Conservation (phyloP, 1,139 yeast genomes). For the Diutina ranongensis region DNA sequence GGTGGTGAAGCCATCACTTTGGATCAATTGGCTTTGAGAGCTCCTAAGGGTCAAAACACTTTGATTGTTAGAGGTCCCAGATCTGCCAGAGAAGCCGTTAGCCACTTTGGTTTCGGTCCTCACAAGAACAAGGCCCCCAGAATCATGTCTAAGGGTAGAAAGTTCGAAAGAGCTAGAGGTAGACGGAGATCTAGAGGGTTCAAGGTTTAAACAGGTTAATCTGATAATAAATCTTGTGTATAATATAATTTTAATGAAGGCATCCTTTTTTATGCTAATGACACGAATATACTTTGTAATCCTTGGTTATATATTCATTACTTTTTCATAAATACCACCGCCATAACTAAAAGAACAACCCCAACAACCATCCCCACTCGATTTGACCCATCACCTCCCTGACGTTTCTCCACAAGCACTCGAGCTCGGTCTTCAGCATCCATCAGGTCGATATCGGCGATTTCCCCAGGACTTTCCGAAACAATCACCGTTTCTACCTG, state of each 20-base stretch:
- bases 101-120: conserved; percentile 99
- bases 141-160: conserved; percentile 94
- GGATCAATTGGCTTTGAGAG: conserved; percentile 97
- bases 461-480: conserved; percentile 5
- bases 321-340: conserved; percentile 14
- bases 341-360: conserved; percentile 14
- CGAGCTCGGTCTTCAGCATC: conserved; percentile 38
- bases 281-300: neutral
- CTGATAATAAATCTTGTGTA: conserved; percentile 3
- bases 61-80: conserved; percentile 98
- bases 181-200: conserved; percentile 98
- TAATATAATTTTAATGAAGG: conserved; percentile 5
- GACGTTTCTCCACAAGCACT: conserved; percentile 16
- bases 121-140: conserved; percentile 99
- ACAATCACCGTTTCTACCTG: neutral
- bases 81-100: conserved; percentile 97
- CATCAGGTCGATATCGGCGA: conserved; percentile 18
- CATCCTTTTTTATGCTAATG: conserved; percentile 1
- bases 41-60: conserved; percentile 99
- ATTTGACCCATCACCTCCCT: conserved; percentile 8
- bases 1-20: conserved; percentile 99
- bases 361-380: conserved; percentile 17
- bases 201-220: conserved; percentile 69
- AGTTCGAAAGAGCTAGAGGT: conserved; percentile 99
- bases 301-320: neutral